A percentile compares a stretch with the other conserved stretches of the same genome.
Conservation (phyloP, 2,329 filamentous ascomycete genomes). For the Xylariaceae sp. region DNA sequence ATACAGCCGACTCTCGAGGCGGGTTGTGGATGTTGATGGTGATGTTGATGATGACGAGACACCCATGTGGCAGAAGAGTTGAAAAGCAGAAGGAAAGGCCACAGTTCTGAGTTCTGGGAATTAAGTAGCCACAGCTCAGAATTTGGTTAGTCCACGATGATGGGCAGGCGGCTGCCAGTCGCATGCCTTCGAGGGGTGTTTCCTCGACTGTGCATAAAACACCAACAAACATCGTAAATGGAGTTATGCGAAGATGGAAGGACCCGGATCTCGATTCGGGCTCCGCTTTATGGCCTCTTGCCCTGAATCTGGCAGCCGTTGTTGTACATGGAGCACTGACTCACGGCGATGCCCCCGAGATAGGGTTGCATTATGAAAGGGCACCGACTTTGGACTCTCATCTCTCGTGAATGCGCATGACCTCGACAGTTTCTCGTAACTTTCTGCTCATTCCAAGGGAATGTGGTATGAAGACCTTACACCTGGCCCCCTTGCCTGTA, state of each 20-base stretch:
- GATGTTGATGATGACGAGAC: too few species aligned
- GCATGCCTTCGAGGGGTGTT: neutral
- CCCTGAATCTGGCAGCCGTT: neutral
- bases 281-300: neutral
- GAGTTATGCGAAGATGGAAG: too few species aligned
- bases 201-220: neutral
- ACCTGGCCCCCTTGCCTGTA: neutral
- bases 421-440: neutral
- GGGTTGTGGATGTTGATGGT: neutral
- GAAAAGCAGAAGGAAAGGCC: too few species aligned
- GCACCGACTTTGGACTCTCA: neutral
- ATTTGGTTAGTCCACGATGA: neutral
- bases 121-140: neutral
- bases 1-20: neutral
- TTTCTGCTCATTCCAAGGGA: neutral
- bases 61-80: too few species aligned
- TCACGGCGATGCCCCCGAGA: neutral
- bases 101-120: too few species aligned
- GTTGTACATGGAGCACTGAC: neutral
- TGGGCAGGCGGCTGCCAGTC: neutral
- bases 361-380: neutral
- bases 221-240: neutral
- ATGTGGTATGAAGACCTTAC: neutral
- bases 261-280: neutral
- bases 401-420: neutral